Percentiles rank a stretch among this genome's conserved stretches.
Conservation (phyloP, 2,329 filamentous ascomycete species). For the Aspergillus hiratsukae region DNA sequence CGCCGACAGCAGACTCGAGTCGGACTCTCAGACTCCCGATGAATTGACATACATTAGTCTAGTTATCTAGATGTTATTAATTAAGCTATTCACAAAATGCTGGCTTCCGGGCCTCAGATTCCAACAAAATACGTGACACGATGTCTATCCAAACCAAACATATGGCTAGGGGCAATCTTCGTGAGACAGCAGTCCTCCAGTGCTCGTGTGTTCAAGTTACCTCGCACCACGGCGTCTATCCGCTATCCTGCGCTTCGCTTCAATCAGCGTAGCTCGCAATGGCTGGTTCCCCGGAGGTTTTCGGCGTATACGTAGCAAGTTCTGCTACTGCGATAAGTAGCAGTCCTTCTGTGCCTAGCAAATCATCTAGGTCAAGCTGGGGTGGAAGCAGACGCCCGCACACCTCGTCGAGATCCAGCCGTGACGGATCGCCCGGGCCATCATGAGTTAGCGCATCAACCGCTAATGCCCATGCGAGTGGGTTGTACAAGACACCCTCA, state of each 20-base stretch:
- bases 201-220: not conserved
- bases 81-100: not conserved
- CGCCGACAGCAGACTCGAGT: not conserved
- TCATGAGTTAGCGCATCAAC: constrained; percentile 48
- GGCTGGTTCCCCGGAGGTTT: constrained; percentile 36
- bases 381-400: constrained; percentile 31
- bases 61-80: not conserved
- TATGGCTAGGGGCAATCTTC: not conserved
- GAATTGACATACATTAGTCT: not conserved
- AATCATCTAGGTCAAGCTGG: constrained; percentile 35
- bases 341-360: constrained; percentile 44
- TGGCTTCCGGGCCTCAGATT: too few relatives aligned
- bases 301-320: constrained; percentile 31
- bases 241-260: not conserved
- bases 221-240: not conserved
- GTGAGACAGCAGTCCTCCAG: too few relatives aligned
- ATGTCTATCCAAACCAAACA: not conserved
- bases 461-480: constrained; percentile 39
- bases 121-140: not conserved
- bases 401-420: constrained; percentile 38
- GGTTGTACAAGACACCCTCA: constrained; percentile 49
- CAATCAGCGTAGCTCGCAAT: constrained; percentile 37
- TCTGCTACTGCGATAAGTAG: constrained; percentile 38
- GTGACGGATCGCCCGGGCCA: constrained; percentile 40
- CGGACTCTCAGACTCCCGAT: not conserved